Evolutionary conservation across 225 moss, liverwort and hornwort species (phyloP).

Genomic region (Bryum argenteum): DNA sequence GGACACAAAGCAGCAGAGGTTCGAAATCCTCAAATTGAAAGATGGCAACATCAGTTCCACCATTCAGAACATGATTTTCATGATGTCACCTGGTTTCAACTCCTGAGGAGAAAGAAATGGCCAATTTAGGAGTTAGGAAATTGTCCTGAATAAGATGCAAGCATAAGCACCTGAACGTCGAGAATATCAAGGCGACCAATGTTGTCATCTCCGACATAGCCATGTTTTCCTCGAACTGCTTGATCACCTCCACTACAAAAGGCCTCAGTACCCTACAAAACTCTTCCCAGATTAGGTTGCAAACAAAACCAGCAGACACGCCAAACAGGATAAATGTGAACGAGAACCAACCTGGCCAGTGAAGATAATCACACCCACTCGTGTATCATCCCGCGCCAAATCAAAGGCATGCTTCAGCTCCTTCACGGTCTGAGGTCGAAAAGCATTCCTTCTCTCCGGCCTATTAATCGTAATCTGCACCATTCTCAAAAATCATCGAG

Average conservation of each 20-base stretch:
- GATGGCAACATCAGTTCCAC: neutral
- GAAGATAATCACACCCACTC: conserved; percentile 87
- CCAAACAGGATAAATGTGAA: neutral
- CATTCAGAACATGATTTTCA: neutral
- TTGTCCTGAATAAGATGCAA: neutral
- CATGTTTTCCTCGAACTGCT: conserved; percentile 78
- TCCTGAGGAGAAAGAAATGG: neutral
- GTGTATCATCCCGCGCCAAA: conserved; percentile 84
- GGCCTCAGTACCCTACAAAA: conserved; percentile 79
- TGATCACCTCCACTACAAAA: conserved; percentile 99
- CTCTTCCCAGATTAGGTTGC: neutral
- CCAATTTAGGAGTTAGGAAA: neutral
- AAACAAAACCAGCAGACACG: conserved; percentile 4
- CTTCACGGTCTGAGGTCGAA: conserved; percentile 79
- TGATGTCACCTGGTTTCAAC: neutral
- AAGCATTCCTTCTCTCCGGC: conserved; percentile 88
- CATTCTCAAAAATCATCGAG: neutral
- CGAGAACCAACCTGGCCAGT: conserved; percentile 80
- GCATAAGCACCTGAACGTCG: conserved; percentile 76
- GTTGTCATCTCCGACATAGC: conserved; percentile 84
- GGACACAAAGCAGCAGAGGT: neutral
- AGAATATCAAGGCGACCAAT: conserved; percentile 85
- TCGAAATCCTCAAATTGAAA: neutral
- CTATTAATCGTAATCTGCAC: conserved; percentile 91
- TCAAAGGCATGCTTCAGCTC: conserved; percentile 80